Evolutionary conservation across 2,329 filamentous ascomycete genomes (phyloP), one percentile per base, ranked within the genome.

Genomic region (Paracorniculantispora psalliotae): DNA sequence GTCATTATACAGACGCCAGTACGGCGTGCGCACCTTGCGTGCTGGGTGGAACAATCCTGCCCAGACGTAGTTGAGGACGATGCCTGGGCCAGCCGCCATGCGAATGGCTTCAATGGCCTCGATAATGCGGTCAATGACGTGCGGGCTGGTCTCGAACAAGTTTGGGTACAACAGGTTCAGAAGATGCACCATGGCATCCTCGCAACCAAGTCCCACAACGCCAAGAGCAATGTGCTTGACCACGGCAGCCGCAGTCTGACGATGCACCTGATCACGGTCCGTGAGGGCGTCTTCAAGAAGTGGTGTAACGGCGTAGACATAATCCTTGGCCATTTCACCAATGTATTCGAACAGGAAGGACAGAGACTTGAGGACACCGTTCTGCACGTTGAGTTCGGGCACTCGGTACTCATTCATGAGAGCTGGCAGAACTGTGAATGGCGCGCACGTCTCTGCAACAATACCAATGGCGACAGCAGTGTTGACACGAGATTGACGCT

Each of bases 371-470:
- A 99, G 86, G 35, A 99, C 94, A 77, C 94, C 94, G 67, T 99
- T 99, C 73, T 99, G 94, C 26, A 99, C 94, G 71, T 99, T 99
- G 65, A 99, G 87, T 75, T 99, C 94, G 0, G 94, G 94, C 9
- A 99, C 94, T 57, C 94, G 89, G 75, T 99, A 99, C 74, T 99
- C 94, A 77, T 99, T 99, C 96, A 99, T 99, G 62, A 99, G 79
- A 3, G 94, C 94, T 0, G 94, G 94, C n/a, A 99, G 87, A 4
- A 99, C 94, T 0, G 94, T 99, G 75, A 99, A 99, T 0, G 96
- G 94, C 5, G 93, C 94, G 72, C 94, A 99, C 35, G 94, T 99
- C 77, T 99, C 94, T 51, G 94, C 94, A 5, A 99, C 94, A 66
- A 99, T 99, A 72, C 93, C 94, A 64, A 99, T 99, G 52, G 94